Evolutionary conservation across 2,329 filamentous ascomycete genomes (phyloP).

Genomic region (Trichoderma brevicompactum): DNA sequence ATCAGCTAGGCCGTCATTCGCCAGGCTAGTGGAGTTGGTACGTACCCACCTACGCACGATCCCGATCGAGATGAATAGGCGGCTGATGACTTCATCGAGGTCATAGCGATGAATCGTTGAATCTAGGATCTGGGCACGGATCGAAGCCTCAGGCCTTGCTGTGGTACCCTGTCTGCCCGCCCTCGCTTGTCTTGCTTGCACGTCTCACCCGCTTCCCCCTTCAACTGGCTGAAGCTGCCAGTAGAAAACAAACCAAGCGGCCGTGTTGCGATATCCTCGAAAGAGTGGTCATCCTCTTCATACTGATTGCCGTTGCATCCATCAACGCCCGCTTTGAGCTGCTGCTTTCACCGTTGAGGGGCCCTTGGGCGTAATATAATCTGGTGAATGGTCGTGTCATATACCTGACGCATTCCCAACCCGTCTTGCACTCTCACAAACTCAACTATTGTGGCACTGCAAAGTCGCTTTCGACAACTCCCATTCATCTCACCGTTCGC

Average conservation of each 20-base stretch:
- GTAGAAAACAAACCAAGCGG: neutral
- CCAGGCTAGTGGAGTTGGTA: neutral
- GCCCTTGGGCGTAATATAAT: too few species aligned
- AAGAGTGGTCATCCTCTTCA: neutral
- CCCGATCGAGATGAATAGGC: slow-evolving; percentile 23
- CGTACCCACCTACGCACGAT: slow-evolving; percentile 19
- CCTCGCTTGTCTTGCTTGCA: slow-evolving; percentile 3
- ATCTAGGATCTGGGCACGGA: slow-evolving; percentile 26
- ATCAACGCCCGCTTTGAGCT: neutral
- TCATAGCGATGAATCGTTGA: slow-evolving; percentile 15
- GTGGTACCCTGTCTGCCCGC: slow-evolving; percentile 12
- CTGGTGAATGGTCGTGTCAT: neutral
- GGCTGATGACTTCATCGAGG: slow-evolving; percentile 28
- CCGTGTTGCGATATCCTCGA: neutral
- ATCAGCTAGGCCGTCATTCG: slow-evolving; percentile 16
- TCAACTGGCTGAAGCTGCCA: neutral
- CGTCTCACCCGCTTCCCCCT: slow-evolving; percentile 11
- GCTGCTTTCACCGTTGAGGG: too few species aligned
- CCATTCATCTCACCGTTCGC: neutral
- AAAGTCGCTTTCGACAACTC: slow-evolving; percentile 6
- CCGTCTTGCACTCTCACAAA: neutral
- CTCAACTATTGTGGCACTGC: neutral
- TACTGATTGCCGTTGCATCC: neutral
- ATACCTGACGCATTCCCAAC: neutral
- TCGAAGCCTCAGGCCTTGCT: slow-evolving; percentile 15